Evolutionary conservation across 495 filamentous ascomycete genomes (phyloP), one percentile per base, ranked within the genome.

Genomic region (Penicillium roqueforti): DNA sequence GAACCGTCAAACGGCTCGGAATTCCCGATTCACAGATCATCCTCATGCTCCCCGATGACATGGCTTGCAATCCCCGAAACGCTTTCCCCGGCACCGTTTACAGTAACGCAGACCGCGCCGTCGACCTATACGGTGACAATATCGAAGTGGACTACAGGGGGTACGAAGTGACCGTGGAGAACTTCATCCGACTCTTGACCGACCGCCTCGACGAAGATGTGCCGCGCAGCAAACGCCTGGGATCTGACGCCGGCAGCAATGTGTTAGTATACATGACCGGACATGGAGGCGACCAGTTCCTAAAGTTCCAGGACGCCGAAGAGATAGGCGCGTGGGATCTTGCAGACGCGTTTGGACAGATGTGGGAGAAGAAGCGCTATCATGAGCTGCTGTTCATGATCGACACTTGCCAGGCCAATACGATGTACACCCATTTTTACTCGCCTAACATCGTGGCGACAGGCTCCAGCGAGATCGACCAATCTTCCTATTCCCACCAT

Each of bases 371-470:
- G 84, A 91, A 92, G 75, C 81, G 93, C 73, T 92, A 80, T 51
- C 89, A 97, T 61, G 93, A 98, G 69, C 82, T 98, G 58, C 81
- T 98, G 51, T 98, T 98, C 77, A 98, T 98, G 93, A 97, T 98
- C 73, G 93, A 98, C 72, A 98, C 93, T 0, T 98, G 93, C 72
- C 93, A 98, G 74, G 93, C 93, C 34, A 98, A 98, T 62, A 98
- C 93, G 11, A 96, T 98, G 89, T 98, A 95, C 76, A 90, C 83
- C 65, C 92, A 96, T 69, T 87, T 98, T 69, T 97, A 97, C 76
- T 92, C 88, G 22, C 92, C 93, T 22, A 96, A 96, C 54, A 96
- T 98, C 59, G 87, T 98, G 54, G 95, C 95, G 2, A 98, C 93
- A 0, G 93, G 93, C 7, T 92, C 87, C 50, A 92, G 87, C 32